Percentiles rank a stretch among this genome's conserved stretches.
Conservation (phyloP, 2,329 filamentous ascomycete species). For the Fusarium nurragi region DNA sequence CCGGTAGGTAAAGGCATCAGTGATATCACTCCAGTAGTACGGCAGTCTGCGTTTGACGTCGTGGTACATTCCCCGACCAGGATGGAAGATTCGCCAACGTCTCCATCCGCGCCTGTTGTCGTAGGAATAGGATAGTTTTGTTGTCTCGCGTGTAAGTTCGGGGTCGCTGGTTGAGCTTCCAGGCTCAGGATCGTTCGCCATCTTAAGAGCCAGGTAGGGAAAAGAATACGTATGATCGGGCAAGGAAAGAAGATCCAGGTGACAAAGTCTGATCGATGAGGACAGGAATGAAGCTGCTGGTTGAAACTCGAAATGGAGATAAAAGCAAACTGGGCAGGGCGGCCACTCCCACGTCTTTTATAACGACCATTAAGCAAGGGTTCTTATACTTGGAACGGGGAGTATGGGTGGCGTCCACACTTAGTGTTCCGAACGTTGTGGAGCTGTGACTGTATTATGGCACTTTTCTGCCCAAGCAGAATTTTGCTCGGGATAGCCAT, state of each 20-base stretch:
- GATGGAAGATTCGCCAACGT: background rate
- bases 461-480: background rate
- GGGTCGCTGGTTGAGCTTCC: background rate
- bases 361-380: background rate
- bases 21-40: slow-evolving; percentile 1
- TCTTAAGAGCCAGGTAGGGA: background rate
- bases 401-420: background rate
- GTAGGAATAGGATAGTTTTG: slow-evolving; percentile 3
- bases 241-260: too few relatives aligned
- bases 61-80: slow-evolving; percentile 5
- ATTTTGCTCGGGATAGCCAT: background rate
- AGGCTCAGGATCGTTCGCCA: background rate
- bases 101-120: background rate
- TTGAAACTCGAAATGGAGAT: too few relatives aligned
- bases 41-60: background rate
- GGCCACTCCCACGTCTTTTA: too few relatives aligned
- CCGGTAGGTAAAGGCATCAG: slow-evolving; percentile 1
- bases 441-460: background rate
- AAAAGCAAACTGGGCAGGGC: too few relatives aligned
- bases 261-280: too few relatives aligned
- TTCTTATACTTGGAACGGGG: background rate
- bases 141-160: background rate
- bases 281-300: too few relatives aligned
- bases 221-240: too few relatives aligned
- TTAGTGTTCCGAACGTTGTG: background rate